Evolutionary conservation across 495 filamentous ascomycete species (phyloP).

Genomic region (Penicillium canariense): DNA sequence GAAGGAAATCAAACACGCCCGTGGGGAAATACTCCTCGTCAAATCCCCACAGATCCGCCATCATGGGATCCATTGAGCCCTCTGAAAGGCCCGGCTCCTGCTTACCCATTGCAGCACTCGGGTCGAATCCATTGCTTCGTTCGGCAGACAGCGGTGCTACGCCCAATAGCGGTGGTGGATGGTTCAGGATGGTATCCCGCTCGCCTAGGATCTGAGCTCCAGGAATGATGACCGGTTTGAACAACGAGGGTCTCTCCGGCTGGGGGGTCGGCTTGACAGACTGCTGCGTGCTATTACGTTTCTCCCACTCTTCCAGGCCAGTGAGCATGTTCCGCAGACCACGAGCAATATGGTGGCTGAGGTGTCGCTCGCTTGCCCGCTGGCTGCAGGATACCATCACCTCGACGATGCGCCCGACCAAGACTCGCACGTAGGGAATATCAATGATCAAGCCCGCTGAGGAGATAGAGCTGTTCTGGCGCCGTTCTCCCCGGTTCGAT

Average conservation of each 20-base stretch:
- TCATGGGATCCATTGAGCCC: conserved; percentile 48
- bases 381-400: conserved; percentile 50
- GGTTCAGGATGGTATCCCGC: conserved; percentile 40
- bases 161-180: conserved; percentile 41
- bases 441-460: conserved; percentile 43
- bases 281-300: conserved; percentile 29
- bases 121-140: conserved; percentile 37
- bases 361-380: conserved; percentile 50
- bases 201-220: conserved; percentile 42
- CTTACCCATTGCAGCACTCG: conserved; percentile 22
- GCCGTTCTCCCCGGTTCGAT: conserved; percentile 18
- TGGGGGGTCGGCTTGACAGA: conserved; percentile 14
- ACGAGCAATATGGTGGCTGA: conserved; percentile 52
- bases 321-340: conserved; percentile 54
- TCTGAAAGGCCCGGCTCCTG: conserved; percentile 40
- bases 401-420: conserved; percentile 46
- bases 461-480: conserved; percentile 44
- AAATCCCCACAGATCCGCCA: conserved; percentile 49
- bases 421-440: conserved; percentile 40
- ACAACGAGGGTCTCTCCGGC: conserved; percentile 34
- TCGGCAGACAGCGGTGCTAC: conserved; percentile 47
- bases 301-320: conserved; percentile 48
- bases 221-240: conserved; percentile 41
- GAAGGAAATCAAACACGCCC: conserved; percentile 49
- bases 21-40: conserved; percentile 51